A percentile compares a stretch with the other conserved stretches of the same genome.
phyloP scores from a whole-genome alignment of 208 protist species.

The Wallacemonas rigidus region DNA sequence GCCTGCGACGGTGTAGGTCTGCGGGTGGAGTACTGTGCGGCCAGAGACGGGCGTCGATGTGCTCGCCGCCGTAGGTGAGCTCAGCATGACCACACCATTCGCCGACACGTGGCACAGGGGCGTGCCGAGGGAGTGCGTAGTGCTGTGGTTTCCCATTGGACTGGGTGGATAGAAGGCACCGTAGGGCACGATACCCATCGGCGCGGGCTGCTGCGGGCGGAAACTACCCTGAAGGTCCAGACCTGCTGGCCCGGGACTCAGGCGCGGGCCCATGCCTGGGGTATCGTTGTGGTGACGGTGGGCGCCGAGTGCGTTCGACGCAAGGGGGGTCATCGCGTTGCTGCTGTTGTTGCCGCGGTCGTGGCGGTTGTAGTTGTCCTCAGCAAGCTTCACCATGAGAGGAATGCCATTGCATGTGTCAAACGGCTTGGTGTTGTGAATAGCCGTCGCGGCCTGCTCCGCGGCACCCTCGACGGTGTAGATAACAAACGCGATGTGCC shows the following conservation, averaged over 20 bases:
- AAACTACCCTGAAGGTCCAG: neutral
- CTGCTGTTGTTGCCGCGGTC: constrained; percentile 8
- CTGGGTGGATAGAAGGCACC: constrained; percentile 1
- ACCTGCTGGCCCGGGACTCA: neutral
- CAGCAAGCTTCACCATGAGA: constrained; percentile 83
- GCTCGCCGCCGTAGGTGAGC: neutral
- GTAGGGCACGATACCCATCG: neutral
- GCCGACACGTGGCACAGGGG: neutral
- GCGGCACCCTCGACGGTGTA: constrained; percentile 48
- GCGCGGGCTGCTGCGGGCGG: neutral
- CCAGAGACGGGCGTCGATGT: neutral
- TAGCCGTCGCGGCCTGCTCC: constrained; percentile 50
- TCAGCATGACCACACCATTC: neutral
- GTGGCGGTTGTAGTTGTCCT: constrained; percentile 37
- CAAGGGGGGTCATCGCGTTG: neutral
- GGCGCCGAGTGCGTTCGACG: neutral
- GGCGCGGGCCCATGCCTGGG: neutral
- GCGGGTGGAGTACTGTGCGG: neutral
- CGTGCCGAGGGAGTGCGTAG: neutral
- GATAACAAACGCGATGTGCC: constrained; percentile 46
- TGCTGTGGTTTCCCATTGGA: neutral
- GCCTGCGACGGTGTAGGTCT: neutral
- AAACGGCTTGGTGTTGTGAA: constrained; percentile 83
- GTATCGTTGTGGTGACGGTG: neutral
- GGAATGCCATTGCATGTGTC: constrained; percentile 57